Evolutionary conservation across 352 stramenopile genomes (phyloP).

Genomic region (Aphanomyces euteiches): DNA sequence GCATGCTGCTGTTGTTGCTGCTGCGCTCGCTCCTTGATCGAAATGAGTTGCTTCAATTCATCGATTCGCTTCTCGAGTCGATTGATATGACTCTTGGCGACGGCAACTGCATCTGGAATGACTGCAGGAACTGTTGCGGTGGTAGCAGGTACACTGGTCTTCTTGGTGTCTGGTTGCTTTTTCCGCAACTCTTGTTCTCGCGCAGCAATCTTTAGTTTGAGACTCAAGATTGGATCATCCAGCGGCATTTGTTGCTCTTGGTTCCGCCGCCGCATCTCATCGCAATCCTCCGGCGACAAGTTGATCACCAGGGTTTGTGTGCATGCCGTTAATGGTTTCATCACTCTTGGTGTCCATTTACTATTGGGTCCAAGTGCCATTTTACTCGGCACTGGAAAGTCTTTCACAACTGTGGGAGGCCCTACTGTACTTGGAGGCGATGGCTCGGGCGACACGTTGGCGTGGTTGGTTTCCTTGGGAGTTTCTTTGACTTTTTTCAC

Average conservation of each 20-base stretch:
- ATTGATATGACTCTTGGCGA: slow-evolving; percentile 31
- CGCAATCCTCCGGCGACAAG: slow-evolving; percentile 51
- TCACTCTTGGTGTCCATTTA: background rate
- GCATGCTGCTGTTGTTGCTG: background rate
- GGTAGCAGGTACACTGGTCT: background rate
- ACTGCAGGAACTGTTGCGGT: background rate
- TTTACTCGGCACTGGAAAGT: background rate
- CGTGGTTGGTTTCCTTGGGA: too few relatives aligned
- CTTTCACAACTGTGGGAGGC: too few relatives aligned
- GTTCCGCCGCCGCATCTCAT: slow-evolving; percentile 23
- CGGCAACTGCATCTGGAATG: slow-evolving; percentile 20
- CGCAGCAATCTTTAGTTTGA: slow-evolving; percentile 54
- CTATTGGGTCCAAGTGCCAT: slow-evolving; percentile 29
- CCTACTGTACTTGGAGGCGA: too few relatives aligned
- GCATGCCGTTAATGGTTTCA: slow-evolving; percentile 53
- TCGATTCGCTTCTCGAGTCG: slow-evolving; percentile 35
- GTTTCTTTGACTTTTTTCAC: slow-evolving; percentile 42
- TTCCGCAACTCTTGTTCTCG: slow-evolving; percentile 40
- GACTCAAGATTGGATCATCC: slow-evolving; percentile 44
- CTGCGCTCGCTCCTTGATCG: background rate
- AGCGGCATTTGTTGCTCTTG: slow-evolving; percentile 7
- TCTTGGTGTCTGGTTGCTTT: background rate
- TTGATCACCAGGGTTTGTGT: slow-evolving; percentile 68
- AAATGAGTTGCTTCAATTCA: slow-evolving; percentile 30
- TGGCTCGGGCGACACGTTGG: too few relatives aligned